Evolutionary conservation across 2,329 filamentous ascomycete species (phyloP).

Genomic region (Lasiodiplodia sp.): DNA sequence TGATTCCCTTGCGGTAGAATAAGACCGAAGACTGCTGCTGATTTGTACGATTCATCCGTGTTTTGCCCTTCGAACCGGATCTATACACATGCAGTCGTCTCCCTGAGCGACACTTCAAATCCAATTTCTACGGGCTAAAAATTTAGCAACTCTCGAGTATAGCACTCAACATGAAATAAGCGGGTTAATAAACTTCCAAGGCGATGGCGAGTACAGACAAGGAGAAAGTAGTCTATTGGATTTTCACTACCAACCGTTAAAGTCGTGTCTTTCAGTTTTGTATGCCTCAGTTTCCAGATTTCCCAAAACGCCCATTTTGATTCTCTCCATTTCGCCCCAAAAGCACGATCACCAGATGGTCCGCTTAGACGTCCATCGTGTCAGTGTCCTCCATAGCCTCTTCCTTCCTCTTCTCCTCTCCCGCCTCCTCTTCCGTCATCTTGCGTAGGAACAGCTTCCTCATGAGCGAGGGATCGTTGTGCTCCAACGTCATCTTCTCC

Average conservation of each 20-base stretch:
- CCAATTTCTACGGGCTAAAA: neutral
- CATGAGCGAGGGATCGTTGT: neutral
- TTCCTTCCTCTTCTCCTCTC: neutral
- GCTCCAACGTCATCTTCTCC: neutral
- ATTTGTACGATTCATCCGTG: neutral
- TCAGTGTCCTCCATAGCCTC: neutral
- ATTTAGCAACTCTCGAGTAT: neutral
- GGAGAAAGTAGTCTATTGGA: too few relatives aligned
- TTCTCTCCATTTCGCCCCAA: neutral
- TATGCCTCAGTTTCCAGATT: neutral
- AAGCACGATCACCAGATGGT: neutral
- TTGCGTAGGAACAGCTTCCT: neutral
- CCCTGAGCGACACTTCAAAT: neutral
- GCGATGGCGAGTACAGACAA: too few relatives aligned
- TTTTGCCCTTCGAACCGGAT: neutral
- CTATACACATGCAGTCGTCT: neutral
- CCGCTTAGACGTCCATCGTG: neutral
- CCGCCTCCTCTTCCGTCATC: neutral
- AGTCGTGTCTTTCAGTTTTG: neutral
- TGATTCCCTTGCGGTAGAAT: slow-evolving; percentile 30
- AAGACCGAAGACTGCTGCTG: slow-evolving; percentile 14
- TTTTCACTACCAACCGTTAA: too few relatives aligned
- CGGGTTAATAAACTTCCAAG: too few relatives aligned
- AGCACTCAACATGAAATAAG: neutral
- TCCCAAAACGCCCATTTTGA: neutral